Conservation (phyloP, 352 stramenopile species). For the Plasmopara viticola region DNA sequence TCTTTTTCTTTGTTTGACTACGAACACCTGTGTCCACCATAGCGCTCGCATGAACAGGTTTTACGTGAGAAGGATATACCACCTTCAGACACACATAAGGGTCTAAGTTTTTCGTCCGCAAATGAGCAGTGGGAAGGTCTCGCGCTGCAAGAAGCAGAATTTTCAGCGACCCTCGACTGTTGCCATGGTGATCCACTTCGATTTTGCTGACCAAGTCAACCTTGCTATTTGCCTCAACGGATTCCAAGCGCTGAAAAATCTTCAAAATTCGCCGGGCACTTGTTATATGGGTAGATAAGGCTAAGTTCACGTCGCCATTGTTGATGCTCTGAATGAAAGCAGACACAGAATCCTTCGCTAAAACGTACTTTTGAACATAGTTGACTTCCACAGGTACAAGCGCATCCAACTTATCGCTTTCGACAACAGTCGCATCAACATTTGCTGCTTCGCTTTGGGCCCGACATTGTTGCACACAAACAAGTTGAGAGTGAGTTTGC, state of each 20-base stretch:
- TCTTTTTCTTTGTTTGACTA: conserved; percentile 67
- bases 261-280: conserved; percentile 46
- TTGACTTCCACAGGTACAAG: conserved; percentile 37
- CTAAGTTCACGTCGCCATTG: conserved; percentile 5
- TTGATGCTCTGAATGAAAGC: conserved; percentile 16
- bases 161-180: conserved; percentile 47
- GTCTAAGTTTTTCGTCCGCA: conserved; percentile 67
- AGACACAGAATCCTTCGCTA: conserved; percentile 28
- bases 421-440: conserved; percentile 1
- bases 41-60: conserved; percentile 8
- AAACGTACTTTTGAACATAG: conserved; percentile 41
- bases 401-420: conserved; percentile 41
- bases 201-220: conserved; percentile 48
- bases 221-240: conserved; percentile 34
- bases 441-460: too few species aligned
- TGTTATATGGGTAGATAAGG: conserved; percentile 10
- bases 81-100: conserved; percentile 60
- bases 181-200: conserved; percentile 51
- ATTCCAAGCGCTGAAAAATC: conserved; percentile 49
- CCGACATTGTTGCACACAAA: not conserved
- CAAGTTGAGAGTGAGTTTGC: too few species aligned
- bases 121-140: conserved; percentile 52
- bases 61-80: conserved; percentile 39
- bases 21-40: conserved; percentile 26
- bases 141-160: conserved; percentile 41